A percentile compares a stretch with the other conserved stretches of the same genome.
These are phyloP conservation scores for Harringtonia aguacate DNA, from an alignment of 2,329 filamentous ascomycete species.

Conservation along the genomic window DNA sequence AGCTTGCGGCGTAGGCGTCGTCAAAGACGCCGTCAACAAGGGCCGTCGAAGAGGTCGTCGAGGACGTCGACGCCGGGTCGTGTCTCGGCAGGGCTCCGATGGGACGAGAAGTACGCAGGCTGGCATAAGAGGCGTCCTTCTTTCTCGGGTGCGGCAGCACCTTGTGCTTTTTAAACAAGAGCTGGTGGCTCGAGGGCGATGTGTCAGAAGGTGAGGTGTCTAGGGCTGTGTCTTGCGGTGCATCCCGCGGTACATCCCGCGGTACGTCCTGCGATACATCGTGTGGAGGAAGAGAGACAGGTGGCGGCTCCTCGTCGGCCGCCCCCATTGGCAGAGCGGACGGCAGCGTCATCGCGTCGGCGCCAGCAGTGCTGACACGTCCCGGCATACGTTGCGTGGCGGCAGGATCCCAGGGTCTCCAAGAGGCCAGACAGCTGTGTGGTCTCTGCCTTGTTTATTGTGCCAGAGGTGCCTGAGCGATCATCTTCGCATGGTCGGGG, in stretches of 20 bases:
- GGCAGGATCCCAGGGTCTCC: not conserved
- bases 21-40: constrained; percentile 6
- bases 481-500: too few relatives aligned
- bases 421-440: not conserved
- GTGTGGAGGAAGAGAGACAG: too few relatives aligned
- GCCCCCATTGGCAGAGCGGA: not conserved
- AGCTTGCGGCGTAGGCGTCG: too few relatives aligned
- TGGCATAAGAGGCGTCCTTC: constrained; percentile 10
- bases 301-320: constrained; percentile 1
- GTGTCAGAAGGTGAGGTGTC: not conserved
- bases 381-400: not conserved
- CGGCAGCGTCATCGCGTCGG: constrained; percentile 5
- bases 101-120: constrained; percentile 5
- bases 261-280: too few relatives aligned
- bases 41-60: constrained; percentile 16
- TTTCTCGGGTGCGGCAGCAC: constrained; percentile 25
- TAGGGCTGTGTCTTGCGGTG: too few relatives aligned
- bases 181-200: constrained; percentile 5
- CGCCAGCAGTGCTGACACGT: constrained; percentile 1
- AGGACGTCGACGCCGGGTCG: constrained; percentile 10
- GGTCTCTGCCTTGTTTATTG: too few relatives aligned
- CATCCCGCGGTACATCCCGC: too few relatives aligned
- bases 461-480: too few relatives aligned
- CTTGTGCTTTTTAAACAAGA: constrained; percentile 26
- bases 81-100: constrained; percentile 10